Base-by-base conservation (phyloP, 2,329 filamentous ascomycete species). In the Botrytis cinerea region DNA sequence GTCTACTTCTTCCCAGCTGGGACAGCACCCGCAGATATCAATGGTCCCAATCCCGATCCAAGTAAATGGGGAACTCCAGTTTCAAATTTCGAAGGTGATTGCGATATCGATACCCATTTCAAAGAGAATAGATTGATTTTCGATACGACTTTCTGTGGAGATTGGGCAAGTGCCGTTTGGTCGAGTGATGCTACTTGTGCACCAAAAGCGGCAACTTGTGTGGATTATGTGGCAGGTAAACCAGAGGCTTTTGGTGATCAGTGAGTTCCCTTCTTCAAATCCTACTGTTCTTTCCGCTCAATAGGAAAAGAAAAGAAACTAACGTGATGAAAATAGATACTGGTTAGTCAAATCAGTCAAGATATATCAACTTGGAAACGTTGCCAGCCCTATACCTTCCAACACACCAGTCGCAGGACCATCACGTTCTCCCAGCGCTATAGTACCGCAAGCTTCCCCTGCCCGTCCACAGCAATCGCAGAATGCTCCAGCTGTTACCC, bases 91-190 rank as follows among this genome's bases (percentile, higher is more conserved):
- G 91, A 92, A 1, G 86, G 85, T 76, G 85, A 80, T 60, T 98
- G 95, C 83, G 84, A 95, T 78, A 92, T 97, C 76, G 85, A 90
- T 75, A 77, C 82, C 1, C 87, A 91, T 82, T 97, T 98, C 84
- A 84, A 84, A 74, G 83, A 92, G 74, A 88, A 97, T 84, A 88
- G 91, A 78, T 90, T 98, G 75, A 88, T 95, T 60, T 91, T 96
- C 81, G 90, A 95, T 83, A 95, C 90, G 1, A 92, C 92, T 12
- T 93, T 97, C 82, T 97, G 95, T 82, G 95, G 95, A 51, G 89
- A 92, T 79, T 97, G 93, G 93, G 94, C 94, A 12, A 93, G 93
- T 45, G 81, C 84, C 60, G 8, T 70, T 35, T 92, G 63, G 28
- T 76, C 75, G 74, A 76, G 73, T 81, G 84, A 70, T 88, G 90